Conservation (phyloP, 768 basidiomycete genomes). For the Suillus plorans region DNA sequence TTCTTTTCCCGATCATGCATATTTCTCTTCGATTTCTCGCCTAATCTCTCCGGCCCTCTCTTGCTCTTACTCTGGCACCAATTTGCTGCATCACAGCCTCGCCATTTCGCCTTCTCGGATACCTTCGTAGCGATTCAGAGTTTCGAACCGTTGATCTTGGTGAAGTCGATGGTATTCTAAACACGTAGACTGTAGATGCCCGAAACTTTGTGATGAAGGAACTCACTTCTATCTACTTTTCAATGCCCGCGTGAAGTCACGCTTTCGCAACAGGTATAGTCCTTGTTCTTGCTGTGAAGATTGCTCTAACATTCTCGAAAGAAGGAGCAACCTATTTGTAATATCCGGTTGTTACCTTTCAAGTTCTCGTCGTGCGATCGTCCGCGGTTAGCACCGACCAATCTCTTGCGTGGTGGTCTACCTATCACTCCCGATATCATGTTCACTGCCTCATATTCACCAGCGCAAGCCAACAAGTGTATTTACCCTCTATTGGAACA, state of each 20-base stretch:
- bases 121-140: slow-evolving; percentile 34
- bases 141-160: slow-evolving; percentile 43
- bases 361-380: slow-evolving; percentile 51
- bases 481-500: too few relatives aligned
- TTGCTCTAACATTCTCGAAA: slow-evolving; percentile 5
- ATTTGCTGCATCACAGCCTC: slow-evolving; percentile 33
- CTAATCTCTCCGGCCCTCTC: slow-evolving; percentile 12
- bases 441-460: slow-evolving; percentile 20
- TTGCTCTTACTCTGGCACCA: background rate
- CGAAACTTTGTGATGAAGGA: slow-evolving; percentile 43
- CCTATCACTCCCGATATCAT: slow-evolving; percentile 23
- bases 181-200: slow-evolving; percentile 35
- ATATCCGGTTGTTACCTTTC: slow-evolving; percentile 49
- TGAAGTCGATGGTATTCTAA: slow-evolving; percentile 41
- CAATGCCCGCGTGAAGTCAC: slow-evolving; percentile 34
- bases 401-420: slow-evolving; percentile 14
- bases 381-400: slow-evolving; percentile 5
- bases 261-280: slow-evolving; percentile 20
- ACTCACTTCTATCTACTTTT: slow-evolving; percentile 37
- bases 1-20: background rate
- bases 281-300: slow-evolving; percentile 12
- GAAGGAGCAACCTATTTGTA: slow-evolving; percentile 49
- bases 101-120: slow-evolving; percentile 42
- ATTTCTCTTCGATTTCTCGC: slow-evolving; percentile 10
- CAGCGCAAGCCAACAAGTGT: too few relatives aligned